phyloP scores from a whole-genome alignment of 2,329 filamentous ascomycete species.

The Monilinia fructicola region DNA sequence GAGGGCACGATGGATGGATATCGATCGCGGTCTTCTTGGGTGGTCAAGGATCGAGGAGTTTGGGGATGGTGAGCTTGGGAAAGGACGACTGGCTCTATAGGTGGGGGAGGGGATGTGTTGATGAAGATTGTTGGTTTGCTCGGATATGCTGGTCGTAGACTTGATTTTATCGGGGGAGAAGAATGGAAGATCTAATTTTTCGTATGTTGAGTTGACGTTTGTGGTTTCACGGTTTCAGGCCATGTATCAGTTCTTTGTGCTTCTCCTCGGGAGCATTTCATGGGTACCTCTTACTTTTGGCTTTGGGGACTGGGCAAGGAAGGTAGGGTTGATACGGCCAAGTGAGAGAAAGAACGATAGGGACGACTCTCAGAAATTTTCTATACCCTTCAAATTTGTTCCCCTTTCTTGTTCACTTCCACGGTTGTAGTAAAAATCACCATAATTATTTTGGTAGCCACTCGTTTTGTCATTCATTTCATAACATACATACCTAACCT shows the following conservation, averaged over 20 bases:
- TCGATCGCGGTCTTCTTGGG: neutral
- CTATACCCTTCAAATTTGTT: too few species aligned
- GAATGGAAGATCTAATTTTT: neutral
- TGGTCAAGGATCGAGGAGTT: neutral
- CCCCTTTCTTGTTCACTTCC: neutral
- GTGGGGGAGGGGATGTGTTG: too few species aligned
- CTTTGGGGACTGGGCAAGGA: neutral
- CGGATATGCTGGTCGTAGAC: neutral
- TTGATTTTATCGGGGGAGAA: neutral
- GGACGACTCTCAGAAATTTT: neutral
- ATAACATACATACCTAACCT: neutral
- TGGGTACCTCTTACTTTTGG: neutral
- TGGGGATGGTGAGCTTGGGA: neutral
- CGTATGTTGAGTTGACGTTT: neutral
- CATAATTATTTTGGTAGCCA: constrained; percentile 4
- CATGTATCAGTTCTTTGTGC: neutral
- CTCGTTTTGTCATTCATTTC: neutral
- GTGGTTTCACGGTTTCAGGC: neutral
- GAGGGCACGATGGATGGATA: neutral
- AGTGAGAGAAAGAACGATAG: neutral
- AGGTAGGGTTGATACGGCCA: neutral
- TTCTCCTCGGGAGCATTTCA: neutral
- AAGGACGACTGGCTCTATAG: too few species aligned
- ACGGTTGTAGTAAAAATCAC: neutral
- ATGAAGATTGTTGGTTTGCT: too few species aligned